phyloP scores from a whole-genome alignment of 2,329 filamentous ascomycete species.

The Aspergillus quadricinctus region DNA sequence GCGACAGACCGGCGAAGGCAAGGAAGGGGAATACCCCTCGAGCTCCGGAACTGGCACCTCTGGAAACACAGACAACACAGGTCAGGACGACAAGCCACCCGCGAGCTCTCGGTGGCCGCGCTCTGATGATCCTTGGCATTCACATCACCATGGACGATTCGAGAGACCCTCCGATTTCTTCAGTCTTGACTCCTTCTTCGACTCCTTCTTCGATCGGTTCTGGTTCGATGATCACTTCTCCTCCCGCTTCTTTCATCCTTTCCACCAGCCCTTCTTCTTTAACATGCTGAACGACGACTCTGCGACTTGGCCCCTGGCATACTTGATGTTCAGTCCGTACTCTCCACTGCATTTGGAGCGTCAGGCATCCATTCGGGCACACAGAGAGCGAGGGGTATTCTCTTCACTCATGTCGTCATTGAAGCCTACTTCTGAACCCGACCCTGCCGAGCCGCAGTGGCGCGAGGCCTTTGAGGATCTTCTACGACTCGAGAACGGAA shows the following conservation, averaged over 20 bases:
- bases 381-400: conserved; percentile 25
- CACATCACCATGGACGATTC: conserved; percentile 16
- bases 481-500: conserved; percentile 45
- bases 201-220: conserved; percentile 32
- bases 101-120: conserved; percentile 13
- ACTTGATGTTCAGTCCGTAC: conserved; percentile 48
- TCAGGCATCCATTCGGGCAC: conserved; percentile 32
- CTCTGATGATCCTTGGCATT: conserved; percentile 22
- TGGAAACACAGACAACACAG: conserved; percentile 5
- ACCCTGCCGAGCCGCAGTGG: conserved; percentile 43
- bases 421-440: conserved; percentile 29
- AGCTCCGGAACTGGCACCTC: conserved; percentile 5
- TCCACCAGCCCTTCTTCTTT: conserved; percentile 25
- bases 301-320: conserved; percentile 38
- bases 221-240: conserved; percentile 30
- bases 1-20: conserved; percentile 7
- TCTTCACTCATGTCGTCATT: conserved; percentile 34
- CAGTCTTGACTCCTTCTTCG: conserved; percentile 32
- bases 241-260: conserved; percentile 26
- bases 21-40: conserved; percentile 1
- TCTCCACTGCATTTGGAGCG: conserved; percentile 53
- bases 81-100: not conserved
- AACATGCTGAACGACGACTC: conserved; percentile 33
- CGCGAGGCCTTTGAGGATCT: conserved; percentile 58
- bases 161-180: conserved; percentile 22